phyloP scores from a whole-genome alignment of 208 protist genomes.

The Leishmania tarentolae region DNA sequence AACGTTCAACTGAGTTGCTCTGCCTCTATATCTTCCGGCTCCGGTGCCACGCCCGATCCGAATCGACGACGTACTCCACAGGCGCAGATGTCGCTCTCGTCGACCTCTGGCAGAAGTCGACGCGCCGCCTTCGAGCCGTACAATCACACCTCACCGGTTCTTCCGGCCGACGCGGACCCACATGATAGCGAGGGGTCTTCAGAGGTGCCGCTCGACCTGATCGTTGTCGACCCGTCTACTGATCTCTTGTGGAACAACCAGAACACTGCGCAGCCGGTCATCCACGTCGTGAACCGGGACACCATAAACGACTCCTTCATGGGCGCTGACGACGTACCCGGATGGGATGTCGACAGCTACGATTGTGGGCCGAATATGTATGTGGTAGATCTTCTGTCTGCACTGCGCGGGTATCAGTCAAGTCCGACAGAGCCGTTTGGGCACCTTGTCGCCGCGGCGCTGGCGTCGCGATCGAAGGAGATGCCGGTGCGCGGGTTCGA shows the following conservation, averaged over 20 bases:
- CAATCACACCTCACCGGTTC: neutral
- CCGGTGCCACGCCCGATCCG: constrained; percentile 2
- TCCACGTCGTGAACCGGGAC: neutral
- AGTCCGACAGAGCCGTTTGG: constrained; percentile 72
- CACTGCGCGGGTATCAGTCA: constrained; percentile 62
- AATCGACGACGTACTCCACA: neutral
- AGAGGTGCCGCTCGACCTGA: constrained; percentile 20
- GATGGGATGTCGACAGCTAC: constrained; percentile 24
- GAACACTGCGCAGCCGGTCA: neutral
- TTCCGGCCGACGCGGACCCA: neutral
- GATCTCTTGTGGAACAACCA: constrained; percentile 14
- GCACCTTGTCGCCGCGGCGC: constrained; percentile 78
- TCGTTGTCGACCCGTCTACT: constrained; percentile 21
- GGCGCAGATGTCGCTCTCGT: neutral
- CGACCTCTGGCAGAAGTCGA: neutral
- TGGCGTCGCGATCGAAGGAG: constrained; percentile 56
- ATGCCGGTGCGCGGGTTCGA: constrained; percentile 69
- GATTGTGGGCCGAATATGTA: constrained; percentile 39
- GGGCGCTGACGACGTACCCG: constrained; percentile 32
- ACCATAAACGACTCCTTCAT: constrained; percentile 24
- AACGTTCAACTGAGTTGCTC: neutral
- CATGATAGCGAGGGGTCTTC: neutral
- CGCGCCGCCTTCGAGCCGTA: constrained; percentile 21
- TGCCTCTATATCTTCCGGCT: constrained; percentile 11
- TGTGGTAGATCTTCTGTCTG: constrained; percentile 70